Evolutionary conservation across 257 asterid genomes (phyloP), one percentile per base, ranked within the genome.

Genomic region (Jasminum sambac): DNA sequence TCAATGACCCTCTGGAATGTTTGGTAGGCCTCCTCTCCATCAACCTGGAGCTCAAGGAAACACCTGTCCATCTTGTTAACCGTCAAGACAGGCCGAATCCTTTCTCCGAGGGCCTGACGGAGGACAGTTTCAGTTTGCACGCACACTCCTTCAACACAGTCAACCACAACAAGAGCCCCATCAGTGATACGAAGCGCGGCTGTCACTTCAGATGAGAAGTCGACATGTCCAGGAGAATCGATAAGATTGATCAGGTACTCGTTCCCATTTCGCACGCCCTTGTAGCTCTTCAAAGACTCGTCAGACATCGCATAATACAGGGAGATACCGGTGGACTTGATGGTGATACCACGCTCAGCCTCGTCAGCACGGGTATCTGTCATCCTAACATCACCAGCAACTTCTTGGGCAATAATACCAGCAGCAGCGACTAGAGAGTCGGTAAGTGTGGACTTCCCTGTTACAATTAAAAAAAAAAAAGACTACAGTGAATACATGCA

Each of bases 341-440:
- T 84, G 8, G 89, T 84, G 75, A 84, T 84, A 36, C 89, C 87
- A 42, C 87, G 87, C 44, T 84, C 89, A 9, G 89, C 89, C 78
- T 84, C 89, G 72, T 84, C 89, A 8, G 86, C 86, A 60, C 87
- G 82, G 36, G 90, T 85, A 82, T 85, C 90, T 0, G 87, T 82
- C 87, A 82, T 82, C 69, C 87, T 76, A 25, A 82, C 87, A 76
- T 80, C 87, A 38, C 85, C 87, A 58, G 90, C 90, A 76, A 67
- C 81, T 72, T 85, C 87, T 67, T 80, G 87, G 52, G 89, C 89
- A 64, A 82, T 81, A 50, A 84, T 84, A 72, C 88, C 86, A 17
- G 88, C 88, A 78, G 88, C 88, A 24, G 88, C 88, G 14, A 84
- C 88, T 14, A 84, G 84, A 24, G 88, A 84, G 71, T 84, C 84